Percentiles rank a stretch among this genome's conserved stretches.
Evolutionary conservation across 179 eudicot genomes (phyloP).

Genomic region (Monotropa hypopitys): DNA sequence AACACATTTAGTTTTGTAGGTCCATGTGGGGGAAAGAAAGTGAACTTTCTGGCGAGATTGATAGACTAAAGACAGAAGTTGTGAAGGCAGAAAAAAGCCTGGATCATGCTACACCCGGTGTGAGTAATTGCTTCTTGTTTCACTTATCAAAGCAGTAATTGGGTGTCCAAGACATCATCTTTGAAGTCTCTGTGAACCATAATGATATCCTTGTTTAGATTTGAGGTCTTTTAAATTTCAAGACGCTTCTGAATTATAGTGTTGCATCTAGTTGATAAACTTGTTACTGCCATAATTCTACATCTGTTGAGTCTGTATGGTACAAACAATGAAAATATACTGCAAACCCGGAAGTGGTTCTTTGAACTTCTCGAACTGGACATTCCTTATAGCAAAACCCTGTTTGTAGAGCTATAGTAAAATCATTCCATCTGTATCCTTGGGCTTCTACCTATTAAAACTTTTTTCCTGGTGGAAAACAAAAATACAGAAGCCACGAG

Average conservation of each 20-base stretch:
- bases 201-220: background rate
- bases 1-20: constrained; percentile 25
- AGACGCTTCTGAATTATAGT: background rate
- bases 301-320: background rate
- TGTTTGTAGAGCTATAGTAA: background rate
- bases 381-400: background rate
- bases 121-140: constrained; percentile 29
- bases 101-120: constrained; percentile 97
- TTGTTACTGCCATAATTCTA: background rate
- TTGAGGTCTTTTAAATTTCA: background rate
- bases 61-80: constrained; percentile 64
- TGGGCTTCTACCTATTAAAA: no score
- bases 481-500: background rate
- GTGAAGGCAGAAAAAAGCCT: constrained; percentile 87
- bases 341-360: background rate
- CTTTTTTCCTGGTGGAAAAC: no score
- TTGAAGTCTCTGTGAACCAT: background rate
- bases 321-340: background rate
- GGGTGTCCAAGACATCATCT: background rate
- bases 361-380: background rate
- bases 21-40: constrained; percentile 77
- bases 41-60: constrained; percentile 76
- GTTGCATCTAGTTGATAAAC: background rate
- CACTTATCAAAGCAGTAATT: background rate
- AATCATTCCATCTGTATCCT: no score